These are phyloP conservation scores for Talaromyces proteolyticus DNA, from an alignment of 495 filamentous ascomycete species.

Conservation along the genomic window DNA sequence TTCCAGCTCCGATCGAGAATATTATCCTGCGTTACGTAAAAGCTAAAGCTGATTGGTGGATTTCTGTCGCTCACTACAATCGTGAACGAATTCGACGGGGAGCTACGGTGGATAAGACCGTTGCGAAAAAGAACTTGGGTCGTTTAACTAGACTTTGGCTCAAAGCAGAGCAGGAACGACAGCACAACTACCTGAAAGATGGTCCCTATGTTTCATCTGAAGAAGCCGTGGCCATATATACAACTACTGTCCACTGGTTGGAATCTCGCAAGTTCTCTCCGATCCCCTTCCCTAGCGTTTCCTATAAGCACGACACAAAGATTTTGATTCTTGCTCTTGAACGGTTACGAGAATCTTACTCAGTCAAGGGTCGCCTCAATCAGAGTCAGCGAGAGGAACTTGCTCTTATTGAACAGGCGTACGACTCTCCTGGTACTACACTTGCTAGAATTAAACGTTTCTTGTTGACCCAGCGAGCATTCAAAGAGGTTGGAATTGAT, in stretches of 20 bases:
- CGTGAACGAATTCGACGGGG: conserved; percentile 92
- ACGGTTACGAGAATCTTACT: conserved; percentile 91
- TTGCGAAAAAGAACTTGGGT: conserved; percentile 98
- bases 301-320: conserved; percentile 99
- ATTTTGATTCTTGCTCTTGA: conserved; percentile 96
- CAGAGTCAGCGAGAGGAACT: conserved; percentile 97
- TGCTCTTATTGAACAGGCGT: conserved; percentile 96
- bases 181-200: conserved; percentile 99
- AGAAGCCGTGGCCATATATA: conserved; percentile 98
- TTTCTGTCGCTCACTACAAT: conserved; percentile 97
- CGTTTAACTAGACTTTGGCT: conserved; percentile 93
- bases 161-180: conserved; percentile 96
- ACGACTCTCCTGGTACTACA: conserved; percentile 95
- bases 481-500: conserved; percentile 99
- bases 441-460: conserved; percentile 97
- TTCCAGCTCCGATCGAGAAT: conserved; percentile 96
- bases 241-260: conserved; percentile 97
- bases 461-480: conserved; percentile 91
- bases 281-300: conserved; percentile 98
- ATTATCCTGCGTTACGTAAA: conserved; percentile 98
- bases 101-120: conserved; percentile 97
- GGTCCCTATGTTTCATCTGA: conserved; percentile 98
- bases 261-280: conserved; percentile 98
- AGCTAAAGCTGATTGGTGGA: conserved; percentile 99
- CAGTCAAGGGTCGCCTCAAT: conserved; percentile 93